phyloP scores from a whole-genome alignment of 768 basidiomycete genomes.

The Russula sp. region DNA sequence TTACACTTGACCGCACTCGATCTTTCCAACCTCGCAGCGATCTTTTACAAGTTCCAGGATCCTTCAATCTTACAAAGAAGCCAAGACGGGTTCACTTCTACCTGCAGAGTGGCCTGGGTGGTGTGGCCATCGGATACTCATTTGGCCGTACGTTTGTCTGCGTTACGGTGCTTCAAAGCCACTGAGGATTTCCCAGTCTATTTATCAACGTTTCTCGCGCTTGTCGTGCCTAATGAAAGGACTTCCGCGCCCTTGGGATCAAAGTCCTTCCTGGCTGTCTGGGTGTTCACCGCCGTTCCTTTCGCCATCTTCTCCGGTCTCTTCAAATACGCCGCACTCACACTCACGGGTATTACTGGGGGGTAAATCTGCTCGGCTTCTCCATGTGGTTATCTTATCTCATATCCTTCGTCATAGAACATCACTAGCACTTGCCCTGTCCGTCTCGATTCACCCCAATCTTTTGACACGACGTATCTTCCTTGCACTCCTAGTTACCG shows the following conservation, averaged over 20 bases:
- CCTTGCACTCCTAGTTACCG: constrained; percentile 33
- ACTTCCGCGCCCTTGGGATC: constrained; percentile 39
- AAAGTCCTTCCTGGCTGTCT: constrained; percentile 53
- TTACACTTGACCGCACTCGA: constrained; percentile 63
- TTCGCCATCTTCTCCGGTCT: constrained; percentile 49
- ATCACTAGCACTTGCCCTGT: constrained; percentile 43
- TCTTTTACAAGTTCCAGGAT: constrained; percentile 27
- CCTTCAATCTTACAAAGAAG: constrained; percentile 18
- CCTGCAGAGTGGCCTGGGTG: constrained; percentile 60
- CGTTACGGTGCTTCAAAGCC: constrained; percentile 7
- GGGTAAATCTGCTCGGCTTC: constrained; percentile 37
- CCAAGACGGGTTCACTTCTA: constrained; percentile 34
- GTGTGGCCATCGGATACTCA: constrained; percentile 49
- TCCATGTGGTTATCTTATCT: constrained; percentile 1
- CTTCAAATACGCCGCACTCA: constrained; percentile 46
- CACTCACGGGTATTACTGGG: constrained; percentile 46
- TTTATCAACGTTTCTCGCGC: constrained; percentile 51
- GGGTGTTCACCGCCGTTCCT: constrained; percentile 47
- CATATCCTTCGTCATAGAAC: constrained; percentile 29
- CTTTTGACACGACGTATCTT: constrained; percentile 45
- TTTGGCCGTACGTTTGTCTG: constrained; percentile 47
- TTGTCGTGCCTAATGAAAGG: constrained; percentile 50
- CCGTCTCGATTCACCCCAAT: constrained; percentile 50
- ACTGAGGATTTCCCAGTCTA: constrained; percentile 39
- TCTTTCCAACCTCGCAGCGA: constrained; percentile 46